Percentiles rank a stretch among this genome's conserved stretches.
phyloP scores from a whole-genome alignment of 2,329 filamentous ascomycete genomes.

The Cercospora beticola region DNA sequence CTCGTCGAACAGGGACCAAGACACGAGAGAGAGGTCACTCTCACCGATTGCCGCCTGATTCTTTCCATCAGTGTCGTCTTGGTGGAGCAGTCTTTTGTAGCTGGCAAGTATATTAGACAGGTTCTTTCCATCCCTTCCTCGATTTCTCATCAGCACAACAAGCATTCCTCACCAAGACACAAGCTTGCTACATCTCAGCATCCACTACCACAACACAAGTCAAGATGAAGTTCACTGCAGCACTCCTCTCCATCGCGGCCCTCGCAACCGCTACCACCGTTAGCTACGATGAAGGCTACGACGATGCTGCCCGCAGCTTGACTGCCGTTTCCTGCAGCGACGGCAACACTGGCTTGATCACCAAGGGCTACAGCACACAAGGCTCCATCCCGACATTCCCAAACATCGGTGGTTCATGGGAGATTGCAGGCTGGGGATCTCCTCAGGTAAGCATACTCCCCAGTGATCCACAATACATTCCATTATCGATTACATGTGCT shows the following conservation, averaged over 20 bases:
- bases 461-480: too few species aligned
- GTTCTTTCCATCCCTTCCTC: background rate
- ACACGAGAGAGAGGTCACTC: background rate
- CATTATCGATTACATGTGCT: too few species aligned
- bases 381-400: constrained; percentile 49
- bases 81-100: background rate
- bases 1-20: background rate
- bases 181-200: background rate
- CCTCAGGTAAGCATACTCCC: background rate
- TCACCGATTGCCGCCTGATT: background rate
- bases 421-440: constrained; percentile 45
- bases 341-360: constrained; percentile 65
- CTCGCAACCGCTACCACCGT: constrained; percentile 36
- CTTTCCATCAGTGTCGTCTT: background rate
- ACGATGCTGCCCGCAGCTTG: constrained; percentile 58
- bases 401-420: constrained; percentile 51
- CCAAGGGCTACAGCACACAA: constrained; percentile 52
- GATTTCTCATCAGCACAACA: background rate
- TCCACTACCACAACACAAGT: background rate
- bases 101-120: background rate
- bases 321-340: constrained; percentile 65
- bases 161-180: background rate
- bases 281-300: constrained; percentile 60
- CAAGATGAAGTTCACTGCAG: constrained; percentile 37
- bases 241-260: constrained; percentile 33